Evolutionary conservation across 768 basidiomycete species (phyloP), one percentile per base, ranked within the genome.

Genomic region (Boletus speciosus): DNA sequence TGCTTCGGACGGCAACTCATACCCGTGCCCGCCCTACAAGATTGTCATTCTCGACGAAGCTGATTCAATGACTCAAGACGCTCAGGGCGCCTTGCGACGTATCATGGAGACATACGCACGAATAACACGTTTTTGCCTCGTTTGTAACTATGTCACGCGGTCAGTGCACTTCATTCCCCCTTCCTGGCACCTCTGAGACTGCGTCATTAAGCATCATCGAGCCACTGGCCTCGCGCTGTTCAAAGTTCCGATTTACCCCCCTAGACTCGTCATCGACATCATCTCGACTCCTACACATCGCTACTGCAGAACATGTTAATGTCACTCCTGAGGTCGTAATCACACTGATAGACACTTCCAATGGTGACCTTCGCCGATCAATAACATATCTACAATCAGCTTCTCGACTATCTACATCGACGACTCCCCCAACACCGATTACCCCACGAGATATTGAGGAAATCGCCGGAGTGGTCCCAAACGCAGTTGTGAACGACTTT

Each of bases 81-180:
- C 97, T 5, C 97, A 99, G 70, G 94, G 89, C 34, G 97, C 97
- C 0, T 76, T 99, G 38, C 81, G 97, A 39, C 83, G 97, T n/a
- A 98, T 98, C 68, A 99, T 99, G 97, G 97, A 99, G 72, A 95
- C 86, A n/a, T 94, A 98, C 65, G 92, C 92, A 16, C 82, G 89
- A 52, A 98, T 98, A 67, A 99, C 97, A 32, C 81, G 97, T 5
- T 99, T 99, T 74, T 99, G 97, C 71, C 77, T 99, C 21, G 93
- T 98, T 16, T 99, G 97, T 76, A 99, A 99, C 76, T 99, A 98
- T 70, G 97, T 99, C 43, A 99, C 97, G 5, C 82, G 97, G 96
- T 94, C 34, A 52, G 81, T 59, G 16, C n/a, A 44, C 35, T 19
- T 40, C 23, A 42, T n/a, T 23, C n/a, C 5, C 7, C 32, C 23